Base-by-base conservation (phyloP, 140 eudicot genomes). In the Flaveria floridana region DNA sequence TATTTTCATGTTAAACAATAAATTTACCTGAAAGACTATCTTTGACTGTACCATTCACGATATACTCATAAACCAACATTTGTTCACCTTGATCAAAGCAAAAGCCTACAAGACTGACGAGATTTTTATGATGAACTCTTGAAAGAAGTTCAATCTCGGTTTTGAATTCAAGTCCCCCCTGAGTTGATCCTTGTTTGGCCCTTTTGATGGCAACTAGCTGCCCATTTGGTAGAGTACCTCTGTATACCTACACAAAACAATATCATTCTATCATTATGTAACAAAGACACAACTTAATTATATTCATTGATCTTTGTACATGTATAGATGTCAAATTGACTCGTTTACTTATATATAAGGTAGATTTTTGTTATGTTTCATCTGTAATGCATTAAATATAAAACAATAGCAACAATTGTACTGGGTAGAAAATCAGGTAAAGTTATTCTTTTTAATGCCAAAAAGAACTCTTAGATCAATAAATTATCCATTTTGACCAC, bases 71-170 rank as follows among this genome's bases (percentile, higher is more conserved):
- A 28, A 92, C 92, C 83, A 92, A 79, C 91, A 93, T 90, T 37
- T 93, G 96, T 83, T 93, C 98, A 7, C 86, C 97, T 76, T 85
- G 89, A 14, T 90, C 94, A 21, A 86, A 93, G 82, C 98, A 93
- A 44, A 93, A 93, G 62, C 98, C 98, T 8, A 90, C 74, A 18
- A 93, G 89, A 75, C 87, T 80, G 76, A 93, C 98, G 53, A 93
- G 85, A 77, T 93, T 93, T 85, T 86, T 93, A 82, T 93, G 98
- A 85, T 93, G 98, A 71, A 93, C 98, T 72, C 97, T 88, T 12
- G 98, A 93, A 55, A 93, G 95, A 56, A 93, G 97, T 85, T 93
- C 98, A 6, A 93, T 93, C 82, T 93, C 98, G 15, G 92, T 93
- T 84, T 93, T 93, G 77, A 93, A 93, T 87, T 93, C 98, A 0